Conservation (phyloP, 169 alveolate genomes). For the Eimeria mitis region DNA sequence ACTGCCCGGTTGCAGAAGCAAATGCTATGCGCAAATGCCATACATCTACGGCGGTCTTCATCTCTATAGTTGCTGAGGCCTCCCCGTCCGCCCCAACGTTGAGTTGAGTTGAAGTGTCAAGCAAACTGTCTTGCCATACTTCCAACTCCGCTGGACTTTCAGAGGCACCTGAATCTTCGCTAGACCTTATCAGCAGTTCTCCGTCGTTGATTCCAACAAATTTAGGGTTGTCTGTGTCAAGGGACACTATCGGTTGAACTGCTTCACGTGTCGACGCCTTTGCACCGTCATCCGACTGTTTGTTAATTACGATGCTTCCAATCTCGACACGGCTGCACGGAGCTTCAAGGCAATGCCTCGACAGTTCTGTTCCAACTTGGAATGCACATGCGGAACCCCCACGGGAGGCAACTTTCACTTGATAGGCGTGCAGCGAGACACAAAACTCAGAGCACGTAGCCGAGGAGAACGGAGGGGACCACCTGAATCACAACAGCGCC, state of each 20-base stretch:
- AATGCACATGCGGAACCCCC: slow-evolving; percentile 61
- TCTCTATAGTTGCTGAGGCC: slow-evolving; percentile 44
- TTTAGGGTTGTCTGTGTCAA: neutral
- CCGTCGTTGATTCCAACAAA: neutral
- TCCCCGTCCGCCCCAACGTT: slow-evolving; percentile 15
- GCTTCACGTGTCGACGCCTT: neutral
- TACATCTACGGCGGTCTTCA: slow-evolving; percentile 25
- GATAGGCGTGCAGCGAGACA: slow-evolving; percentile 53
- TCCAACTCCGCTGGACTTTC: slow-evolving; percentile 11
- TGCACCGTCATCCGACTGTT: neutral
- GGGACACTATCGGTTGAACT: neutral
- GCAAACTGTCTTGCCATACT: slow-evolving; percentile 36
- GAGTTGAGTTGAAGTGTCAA: slow-evolving; percentile 48
- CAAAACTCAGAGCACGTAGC: slow-evolving; percentile 67
- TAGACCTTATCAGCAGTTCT: neutral
- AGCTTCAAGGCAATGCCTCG: slow-evolving; percentile 52
- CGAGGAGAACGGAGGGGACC: slow-evolving; percentile 48
- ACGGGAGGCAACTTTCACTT: slow-evolving; percentile 35
- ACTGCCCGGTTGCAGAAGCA: slow-evolving; percentile 32
- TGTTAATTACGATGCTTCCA: neutral
- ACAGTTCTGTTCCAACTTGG: slow-evolving; percentile 35
- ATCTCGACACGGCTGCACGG: slow-evolving; percentile 64
- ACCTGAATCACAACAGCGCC: slow-evolving; percentile 35
- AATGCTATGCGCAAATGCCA: slow-evolving; percentile 60
- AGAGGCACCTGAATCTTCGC: neutral